Conservation (phyloP, 257 asterid genomes). For the Nicotiana obtusifolia region DNA sequence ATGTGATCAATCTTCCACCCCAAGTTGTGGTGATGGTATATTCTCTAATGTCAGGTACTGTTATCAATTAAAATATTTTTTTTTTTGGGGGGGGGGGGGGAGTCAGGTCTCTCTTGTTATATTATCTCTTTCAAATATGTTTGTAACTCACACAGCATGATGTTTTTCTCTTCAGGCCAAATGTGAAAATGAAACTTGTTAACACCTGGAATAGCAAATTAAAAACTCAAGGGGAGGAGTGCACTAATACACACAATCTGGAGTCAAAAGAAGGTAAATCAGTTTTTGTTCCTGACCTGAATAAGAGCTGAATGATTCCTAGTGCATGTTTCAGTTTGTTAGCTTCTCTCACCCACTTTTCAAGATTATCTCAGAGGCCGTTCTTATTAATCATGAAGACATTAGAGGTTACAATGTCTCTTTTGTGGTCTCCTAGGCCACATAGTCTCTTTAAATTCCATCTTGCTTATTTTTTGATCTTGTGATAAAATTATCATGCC, state of each 20-base stretch:
- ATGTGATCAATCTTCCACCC: conserved; percentile 22
- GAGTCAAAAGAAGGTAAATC: conserved; percentile 36
- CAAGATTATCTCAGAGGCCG: neutral
- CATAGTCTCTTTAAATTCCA: neutral
- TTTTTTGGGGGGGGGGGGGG: neutral
- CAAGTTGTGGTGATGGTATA: conserved; percentile 26
- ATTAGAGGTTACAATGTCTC: neutral
- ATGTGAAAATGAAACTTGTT: conserved; percentile 21
- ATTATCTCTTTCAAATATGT: neutral
- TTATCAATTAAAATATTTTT: neutral
- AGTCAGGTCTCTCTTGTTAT: neutral
- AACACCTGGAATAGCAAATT: conserved; percentile 25
- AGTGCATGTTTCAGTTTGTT: neutral
- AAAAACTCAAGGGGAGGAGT: conserved; percentile 27
- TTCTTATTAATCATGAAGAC: neutral
- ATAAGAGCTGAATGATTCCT: neutral
- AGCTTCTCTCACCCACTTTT: conserved; percentile 6
- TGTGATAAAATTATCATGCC: neutral
- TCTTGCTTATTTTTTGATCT: neutral
- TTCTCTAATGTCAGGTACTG: conserved; percentile 33
- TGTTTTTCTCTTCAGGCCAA: conserved; percentile 36
- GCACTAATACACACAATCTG: neutral
- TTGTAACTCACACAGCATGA: neutral
- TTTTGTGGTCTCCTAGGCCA: neutral
- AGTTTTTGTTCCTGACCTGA: neutral